Evolutionary conservation across 805 yeast species (phyloP), one percentile per base, ranked within the genome.

Genomic region (Kuraishia cidri): DNA sequence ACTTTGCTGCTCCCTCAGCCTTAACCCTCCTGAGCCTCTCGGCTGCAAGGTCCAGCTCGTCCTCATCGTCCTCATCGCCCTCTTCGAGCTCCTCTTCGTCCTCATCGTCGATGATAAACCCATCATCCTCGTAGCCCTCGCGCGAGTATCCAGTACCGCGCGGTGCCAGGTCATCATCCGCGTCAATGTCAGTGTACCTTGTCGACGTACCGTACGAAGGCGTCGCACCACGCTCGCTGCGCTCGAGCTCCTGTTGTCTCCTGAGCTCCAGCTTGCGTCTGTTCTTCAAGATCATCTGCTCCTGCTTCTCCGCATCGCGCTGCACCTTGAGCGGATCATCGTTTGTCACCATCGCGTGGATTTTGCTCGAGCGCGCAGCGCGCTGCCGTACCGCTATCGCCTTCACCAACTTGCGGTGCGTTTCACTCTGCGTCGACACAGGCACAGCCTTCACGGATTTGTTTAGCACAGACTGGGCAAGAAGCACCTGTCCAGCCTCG

Each of bases 371-470:
- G 39, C 63, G 71, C 40, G 62, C 48, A 35, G 41, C 56, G 43
- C 54, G 60, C 50, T 69, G 66, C 34, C 63, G 64, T 31, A 59
- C 60, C 38, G 69, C 66, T 26, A 81, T 74, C 3, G 86, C 84
- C 39, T 71, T 70, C 2, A 95, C 85, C 42, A 92, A 67, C 48
- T 77, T 74, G 44, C 73, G 69, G 54, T 90, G 97, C 3, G 94
- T 80, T 33, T 72, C 71, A 2, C 97, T 85, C 29, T 72, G 69
- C n/a, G 94, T 85, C 0, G 97, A 86, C 0, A 96, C 77, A 12
- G 98, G 98, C 32, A 87, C 73, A 35, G 92, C 73, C 52, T 79
- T 80, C 47, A 85, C 69, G 2, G 75, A 56, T 45, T 81, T 76
- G 30, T 64, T 67, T 35, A 92, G 60, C 15, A 73, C 58, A n/a